These are phyloP conservation scores for Trichophyton rubrum DNA, from an alignment of 2,329 filamentous ascomycete genomes.

Conservation along the genomic window DNA sequence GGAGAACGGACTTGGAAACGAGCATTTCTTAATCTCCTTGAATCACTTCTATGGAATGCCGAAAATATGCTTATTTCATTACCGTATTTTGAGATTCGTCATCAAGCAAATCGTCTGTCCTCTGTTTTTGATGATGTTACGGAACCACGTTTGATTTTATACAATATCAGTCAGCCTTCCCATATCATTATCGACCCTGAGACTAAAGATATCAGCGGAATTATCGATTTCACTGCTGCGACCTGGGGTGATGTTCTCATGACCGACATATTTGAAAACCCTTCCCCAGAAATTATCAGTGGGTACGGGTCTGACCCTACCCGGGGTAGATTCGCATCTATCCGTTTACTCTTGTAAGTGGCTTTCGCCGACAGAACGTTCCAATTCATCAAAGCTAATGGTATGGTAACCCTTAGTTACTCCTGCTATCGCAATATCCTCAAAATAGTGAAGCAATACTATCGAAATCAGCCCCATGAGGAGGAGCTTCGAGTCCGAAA, in stretches of 20 bases:
- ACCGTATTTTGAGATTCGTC: constrained; percentile 44
- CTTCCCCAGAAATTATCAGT: constrained; percentile 25
- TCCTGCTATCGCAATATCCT: constrained; percentile 29
- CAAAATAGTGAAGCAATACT: constrained; percentile 29
- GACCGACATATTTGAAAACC: constrained; percentile 37
- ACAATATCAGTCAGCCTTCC: constrained; percentile 37
- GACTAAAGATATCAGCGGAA: constrained; percentile 37
- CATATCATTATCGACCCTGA: constrained; percentile 41
- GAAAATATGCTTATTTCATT: constrained; percentile 48
- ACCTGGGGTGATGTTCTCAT: constrained; percentile 47
- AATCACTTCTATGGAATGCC: constrained; percentile 42
- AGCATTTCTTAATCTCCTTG: constrained; percentile 41
- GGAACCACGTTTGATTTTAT: constrained; percentile 39
- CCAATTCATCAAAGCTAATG: constrained; percentile 9
- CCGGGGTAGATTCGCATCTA: constrained; percentile 18
- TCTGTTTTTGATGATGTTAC: constrained; percentile 39
- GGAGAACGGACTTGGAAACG: constrained; percentile 42
- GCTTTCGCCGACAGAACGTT: background rate
- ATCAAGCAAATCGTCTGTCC: constrained; percentile 35
- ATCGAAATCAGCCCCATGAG: constrained; percentile 25
- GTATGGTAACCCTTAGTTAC: constrained; percentile 20
- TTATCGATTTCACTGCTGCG: constrained; percentile 42
- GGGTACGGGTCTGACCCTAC: constrained; percentile 23
- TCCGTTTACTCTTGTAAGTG: constrained; percentile 25
- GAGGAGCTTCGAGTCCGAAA: constrained; percentile 28